These are phyloP conservation scores for Lentinus tigrinus DNA, from an alignment of 768 basidiomycete genomes.

Conservation along the genomic window DNA sequence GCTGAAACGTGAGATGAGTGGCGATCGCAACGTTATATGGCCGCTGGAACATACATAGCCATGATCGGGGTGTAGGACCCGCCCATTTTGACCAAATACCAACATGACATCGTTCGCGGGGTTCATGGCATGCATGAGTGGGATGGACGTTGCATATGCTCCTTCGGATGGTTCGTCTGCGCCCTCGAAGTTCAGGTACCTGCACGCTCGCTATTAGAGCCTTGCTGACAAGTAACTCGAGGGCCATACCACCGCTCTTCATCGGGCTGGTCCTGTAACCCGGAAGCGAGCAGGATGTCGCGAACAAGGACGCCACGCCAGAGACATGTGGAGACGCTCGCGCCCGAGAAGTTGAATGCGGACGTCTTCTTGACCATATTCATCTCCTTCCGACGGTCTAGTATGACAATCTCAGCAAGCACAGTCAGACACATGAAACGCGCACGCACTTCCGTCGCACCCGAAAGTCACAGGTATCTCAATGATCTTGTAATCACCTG, in stretches of 20 bases:
- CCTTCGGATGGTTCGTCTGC: slow-evolving; percentile 22
- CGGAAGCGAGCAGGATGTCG: slow-evolving; percentile 19
- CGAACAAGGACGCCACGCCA: slow-evolving; percentile 21
- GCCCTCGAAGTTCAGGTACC: slow-evolving; percentile 19
- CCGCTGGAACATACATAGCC: slow-evolving; percentile 14
- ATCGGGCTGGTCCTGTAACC: slow-evolving; percentile 16
- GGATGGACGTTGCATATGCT: slow-evolving; percentile 22
- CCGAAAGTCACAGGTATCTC: slow-evolving; percentile 20
- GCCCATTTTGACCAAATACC: slow-evolving; percentile 20
- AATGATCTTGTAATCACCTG: slow-evolving; percentile 6
- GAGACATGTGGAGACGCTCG: slow-evolving; percentile 18
- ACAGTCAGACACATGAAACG: background rate
- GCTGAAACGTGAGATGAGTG: background rate
- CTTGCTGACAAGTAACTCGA: background rate
- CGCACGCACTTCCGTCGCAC: slow-evolving; percentile 21
- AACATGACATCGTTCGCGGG: slow-evolving; percentile 21
- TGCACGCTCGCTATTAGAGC: background rate
- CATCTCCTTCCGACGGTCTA: slow-evolving; percentile 20
- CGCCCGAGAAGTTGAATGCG: slow-evolving; percentile 15
- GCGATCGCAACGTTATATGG: background rate
- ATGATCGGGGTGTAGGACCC: slow-evolving; percentile 23
- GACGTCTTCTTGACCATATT: slow-evolving; percentile 22
- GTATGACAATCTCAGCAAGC: background rate
- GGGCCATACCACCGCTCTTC: slow-evolving; percentile 14
- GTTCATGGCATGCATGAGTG: slow-evolving; percentile 22